Percentiles rank a stretch among this genome's conserved stretches.
phyloP scores from a whole-genome alignment of 2,329 filamentous ascomycete genomes.

The Thyridium curvatum region DNA sequence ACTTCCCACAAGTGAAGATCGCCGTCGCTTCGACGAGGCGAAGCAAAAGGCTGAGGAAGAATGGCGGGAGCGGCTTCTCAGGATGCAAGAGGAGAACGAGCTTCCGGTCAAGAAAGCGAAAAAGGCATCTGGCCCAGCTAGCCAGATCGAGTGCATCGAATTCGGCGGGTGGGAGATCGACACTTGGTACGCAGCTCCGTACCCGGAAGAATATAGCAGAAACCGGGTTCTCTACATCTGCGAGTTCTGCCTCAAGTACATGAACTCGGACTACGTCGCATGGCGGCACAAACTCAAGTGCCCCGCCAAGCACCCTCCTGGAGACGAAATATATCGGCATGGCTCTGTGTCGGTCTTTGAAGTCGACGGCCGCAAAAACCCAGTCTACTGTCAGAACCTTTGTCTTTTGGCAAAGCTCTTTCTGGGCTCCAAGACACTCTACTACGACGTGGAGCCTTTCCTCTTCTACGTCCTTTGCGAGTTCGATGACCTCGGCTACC shows the following conservation, averaged over 20 bases:
- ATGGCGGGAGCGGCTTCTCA: slow-evolving; percentile 64
- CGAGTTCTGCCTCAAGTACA: slow-evolving; percentile 98
- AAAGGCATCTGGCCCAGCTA: slow-evolving; percentile 79
- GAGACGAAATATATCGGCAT: slow-evolving; percentile 95
- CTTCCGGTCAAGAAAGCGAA: slow-evolving; percentile 58
- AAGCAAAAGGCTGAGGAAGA: slow-evolving; percentile 88
- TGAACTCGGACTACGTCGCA: slow-evolving; percentile 97
- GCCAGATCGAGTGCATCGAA: slow-evolving; percentile 97
- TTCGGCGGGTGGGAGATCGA: slow-evolving; percentile 98
- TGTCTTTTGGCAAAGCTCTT: slow-evolving; percentile 95
- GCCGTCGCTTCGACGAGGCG: slow-evolving; percentile 81
- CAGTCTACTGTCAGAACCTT: slow-evolving; percentile 97
- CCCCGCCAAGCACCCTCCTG: slow-evolving; percentile 90
- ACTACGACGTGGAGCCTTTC: slow-evolving; percentile 97
- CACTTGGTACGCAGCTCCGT: slow-evolving; percentile 97
- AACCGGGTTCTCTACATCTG: slow-evolving; percentile 98
- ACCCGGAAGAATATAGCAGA: slow-evolving; percentile 95
- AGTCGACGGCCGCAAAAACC: slow-evolving; percentile 93
- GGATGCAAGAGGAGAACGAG: slow-evolving; percentile 60
- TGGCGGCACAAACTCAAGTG: slow-evolving; percentile 98
- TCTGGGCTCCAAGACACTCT: slow-evolving; percentile 95
- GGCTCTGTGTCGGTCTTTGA: slow-evolving; percentile 92
- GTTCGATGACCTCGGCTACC: slow-evolving; percentile 84
- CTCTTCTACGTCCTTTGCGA: slow-evolving; percentile 97
- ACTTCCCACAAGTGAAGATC: slow-evolving; percentile 71